Percentiles rank a stretch among this genome's conserved stretches.
phyloP scores from a whole-genome alignment of 176 grass and related monocot species.

The Pontederia crassipes region DNA sequence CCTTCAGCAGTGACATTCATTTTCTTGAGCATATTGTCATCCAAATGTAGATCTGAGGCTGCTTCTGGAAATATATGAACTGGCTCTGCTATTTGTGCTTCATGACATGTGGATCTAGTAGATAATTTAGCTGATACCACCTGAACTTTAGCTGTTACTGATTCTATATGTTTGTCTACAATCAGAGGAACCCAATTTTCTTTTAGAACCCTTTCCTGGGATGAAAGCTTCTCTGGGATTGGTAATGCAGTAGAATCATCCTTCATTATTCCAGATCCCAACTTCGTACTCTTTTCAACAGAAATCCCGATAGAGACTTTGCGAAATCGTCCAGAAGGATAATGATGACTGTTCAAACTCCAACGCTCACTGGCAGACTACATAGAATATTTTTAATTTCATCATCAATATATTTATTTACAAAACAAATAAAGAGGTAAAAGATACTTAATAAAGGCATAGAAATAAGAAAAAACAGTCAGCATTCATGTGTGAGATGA shows the following conservation, averaged over 20 bases:
- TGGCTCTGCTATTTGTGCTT: slow-evolving; percentile 29
- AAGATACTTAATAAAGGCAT: no score
- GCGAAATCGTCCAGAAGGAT: slow-evolving; percentile 52
- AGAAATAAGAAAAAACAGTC: no score
- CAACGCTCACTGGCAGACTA: slow-evolving; percentile 18
- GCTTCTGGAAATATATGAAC: slow-evolving; percentile 25
- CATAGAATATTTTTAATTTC: no score
- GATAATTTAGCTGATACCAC: slow-evolving; percentile 20
- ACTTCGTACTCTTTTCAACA: slow-evolving; percentile 32
- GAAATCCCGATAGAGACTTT: slow-evolving; percentile 74
- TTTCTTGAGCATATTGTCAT: slow-evolving; percentile 25
- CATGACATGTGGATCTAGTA: slow-evolving; percentile 31
- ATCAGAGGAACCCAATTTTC: neutral
- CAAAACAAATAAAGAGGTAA: no score
- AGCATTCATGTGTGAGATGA: no score
- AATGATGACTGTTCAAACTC: slow-evolving; percentile 55
- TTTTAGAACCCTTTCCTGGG: slow-evolving; percentile 23
- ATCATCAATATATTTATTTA: no score
- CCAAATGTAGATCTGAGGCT: slow-evolving; percentile 30
- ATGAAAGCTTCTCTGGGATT: slow-evolving; percentile 28
- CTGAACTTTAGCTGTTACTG: slow-evolving; percentile 23
- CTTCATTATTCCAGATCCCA: slow-evolving; percentile 18
- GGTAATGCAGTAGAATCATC: slow-evolving; percentile 17
- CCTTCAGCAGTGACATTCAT: neutral
- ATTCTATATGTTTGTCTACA: slow-evolving; percentile 20